A percentile compares a stretch with the other conserved stretches of the same genome.
phyloP scores from a whole-genome alignment of 441 rosid genomes.

The Adansonia rubrostipa region DNA sequence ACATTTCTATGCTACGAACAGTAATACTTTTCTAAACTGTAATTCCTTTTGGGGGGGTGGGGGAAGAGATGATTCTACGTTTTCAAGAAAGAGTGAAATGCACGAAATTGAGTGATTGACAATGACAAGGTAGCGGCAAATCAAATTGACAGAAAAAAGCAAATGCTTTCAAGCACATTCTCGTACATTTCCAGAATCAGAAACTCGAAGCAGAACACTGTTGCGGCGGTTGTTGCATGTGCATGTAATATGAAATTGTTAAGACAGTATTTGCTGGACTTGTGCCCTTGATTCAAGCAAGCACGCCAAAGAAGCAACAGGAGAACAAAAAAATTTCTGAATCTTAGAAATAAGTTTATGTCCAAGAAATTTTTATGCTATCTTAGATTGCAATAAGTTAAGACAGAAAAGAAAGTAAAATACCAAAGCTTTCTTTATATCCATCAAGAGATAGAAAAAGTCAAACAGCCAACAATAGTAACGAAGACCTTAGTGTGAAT shows the following conservation, averaged over 20 bases:
- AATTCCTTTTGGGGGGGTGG: not conserved
- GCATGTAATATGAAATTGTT: not conserved
- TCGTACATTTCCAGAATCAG: not conserved
- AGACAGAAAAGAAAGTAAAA: not conserved
- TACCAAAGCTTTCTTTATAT: not conserved
- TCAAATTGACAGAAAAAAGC: constrained; percentile 2
- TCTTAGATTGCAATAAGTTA: not conserved
- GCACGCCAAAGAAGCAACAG: not conserved
- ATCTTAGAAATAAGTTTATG: not conserved
- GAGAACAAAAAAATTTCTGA: not conserved
- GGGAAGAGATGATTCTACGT: too few relatives aligned
- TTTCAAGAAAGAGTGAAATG: not conserved
- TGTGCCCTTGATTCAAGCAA: not conserved
- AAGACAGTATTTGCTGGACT: not conserved
- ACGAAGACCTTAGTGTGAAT: not conserved
- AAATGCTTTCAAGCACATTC: not conserved
- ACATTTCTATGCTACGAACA: not conserved
- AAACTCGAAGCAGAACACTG: not conserved
- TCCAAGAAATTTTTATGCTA: not conserved
- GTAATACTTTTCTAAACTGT: not conserved
- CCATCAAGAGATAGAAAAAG: not conserved
- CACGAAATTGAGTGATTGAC: not conserved
- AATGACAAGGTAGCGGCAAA: not conserved
- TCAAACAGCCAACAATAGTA: not conserved
- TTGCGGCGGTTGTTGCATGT: not conserved